Evolutionary conservation across 306 rosid genomes (phyloP), one percentile per base, ranked within the genome.

Genomic region (Begonia fuchsioides): DNA sequence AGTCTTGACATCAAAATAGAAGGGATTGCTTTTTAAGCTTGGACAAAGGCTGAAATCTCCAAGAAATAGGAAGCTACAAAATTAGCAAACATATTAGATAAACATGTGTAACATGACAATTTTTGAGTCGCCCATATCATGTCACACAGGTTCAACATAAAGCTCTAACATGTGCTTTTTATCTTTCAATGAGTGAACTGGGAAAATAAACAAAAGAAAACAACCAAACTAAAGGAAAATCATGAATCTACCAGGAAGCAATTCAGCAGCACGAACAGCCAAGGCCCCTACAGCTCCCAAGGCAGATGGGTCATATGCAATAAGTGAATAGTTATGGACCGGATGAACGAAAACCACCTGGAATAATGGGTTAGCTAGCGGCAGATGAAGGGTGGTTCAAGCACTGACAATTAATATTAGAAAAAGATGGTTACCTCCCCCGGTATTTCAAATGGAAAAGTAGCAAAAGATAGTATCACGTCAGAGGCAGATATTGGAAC

Each of bases 261-360:
- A 69, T 65, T 84, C 79, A 20, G 97, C 97, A 32, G 97, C 92
- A 63, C 71, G 78, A 49, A 90, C 93, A 26, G 62, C 84, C 26
- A 88, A 72, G 60, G 76, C 71, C 56, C 97, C 97, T 60, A 76
- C 72, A 55, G 78, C 66, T 65, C 97, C 97, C 65, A 90, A 70
- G 58, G 93, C 83, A 76, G 86, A 74, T 19, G 97, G 97, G 56
- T 90, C 90, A 71, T 90, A 90, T 32, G 97, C 77, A 67, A 90
- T 66, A 51, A 90, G 82, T 53, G 95, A 90, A 72, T 74, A 90
- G 70, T 90, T 90, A 60, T 90, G 93, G 71, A 81, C 90, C 53
- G 97, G 97, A 63, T 90, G 97, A 51, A 90, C 88, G 67, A 90
- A 88, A 16, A 84, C 93, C 46, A 88, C 97, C 97, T 88, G 56